Percentiles rank a stretch among this genome's conserved stretches.
Conservation (phyloP, 2,329 filamentous ascomycete genomes). For the Aspergillus sp. region DNA sequence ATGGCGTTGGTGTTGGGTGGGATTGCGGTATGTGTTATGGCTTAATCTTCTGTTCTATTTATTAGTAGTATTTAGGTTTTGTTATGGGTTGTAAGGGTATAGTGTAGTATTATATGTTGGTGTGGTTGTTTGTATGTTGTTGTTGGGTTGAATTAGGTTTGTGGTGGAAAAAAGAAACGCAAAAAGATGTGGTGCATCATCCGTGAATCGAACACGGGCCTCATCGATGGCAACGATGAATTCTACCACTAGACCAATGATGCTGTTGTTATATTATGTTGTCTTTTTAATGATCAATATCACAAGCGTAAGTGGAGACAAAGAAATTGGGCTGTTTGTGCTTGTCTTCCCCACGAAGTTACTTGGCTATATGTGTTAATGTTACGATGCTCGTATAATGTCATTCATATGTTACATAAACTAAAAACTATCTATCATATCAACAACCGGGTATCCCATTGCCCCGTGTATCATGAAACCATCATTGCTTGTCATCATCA, state of each 20-base stretch:
- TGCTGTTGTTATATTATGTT: conserved; percentile 26
- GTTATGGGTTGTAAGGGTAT: background rate
- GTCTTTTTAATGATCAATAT: background rate
- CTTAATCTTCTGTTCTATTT: too few relatives aligned
- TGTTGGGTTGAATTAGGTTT: background rate
- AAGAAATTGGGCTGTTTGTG: too few relatives aligned
- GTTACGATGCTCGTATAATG: background rate
- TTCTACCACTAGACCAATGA: conserved; percentile 51
- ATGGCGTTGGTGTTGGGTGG: conserved; percentile 77
- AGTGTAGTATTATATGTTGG: background rate
- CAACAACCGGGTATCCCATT: conserved; percentile 6
- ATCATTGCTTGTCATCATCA: conserved; percentile 23
- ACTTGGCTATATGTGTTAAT: too few relatives aligned
- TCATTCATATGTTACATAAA: background rate
- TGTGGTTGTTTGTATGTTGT: background rate
- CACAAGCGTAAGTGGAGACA: too few relatives aligned
- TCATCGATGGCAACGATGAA: conserved; percentile 51
- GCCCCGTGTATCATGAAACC: conserved; percentile 14
- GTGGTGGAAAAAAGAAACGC: conserved; percentile 3
- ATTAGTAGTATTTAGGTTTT: too few relatives aligned
- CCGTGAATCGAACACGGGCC: conserved; percentile 52
- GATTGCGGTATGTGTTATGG: conserved; percentile 79
- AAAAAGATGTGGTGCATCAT: conserved; percentile 42
- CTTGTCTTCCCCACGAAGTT: too few relatives aligned
- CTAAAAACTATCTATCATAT: conserved; percentile 8